Evolutionary conservation across 2,329 filamentous ascomycete species (phyloP).

Genomic region (Eutypella sp.): DNA sequence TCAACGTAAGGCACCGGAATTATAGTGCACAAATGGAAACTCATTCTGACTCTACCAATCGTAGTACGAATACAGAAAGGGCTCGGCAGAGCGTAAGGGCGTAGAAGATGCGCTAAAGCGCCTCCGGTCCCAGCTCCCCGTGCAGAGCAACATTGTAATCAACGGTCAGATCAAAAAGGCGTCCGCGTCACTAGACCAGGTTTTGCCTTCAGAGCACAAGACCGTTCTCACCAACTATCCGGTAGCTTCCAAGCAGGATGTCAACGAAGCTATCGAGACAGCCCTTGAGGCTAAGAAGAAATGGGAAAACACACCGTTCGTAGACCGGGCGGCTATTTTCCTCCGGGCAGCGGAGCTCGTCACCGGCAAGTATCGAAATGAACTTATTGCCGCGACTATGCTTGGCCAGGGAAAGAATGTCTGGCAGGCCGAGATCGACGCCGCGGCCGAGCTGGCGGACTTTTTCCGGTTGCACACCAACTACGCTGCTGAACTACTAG

Average conservation of each 20-base stretch:
- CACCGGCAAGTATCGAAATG: conserved; percentile 19
- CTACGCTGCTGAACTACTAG: conserved; percentile 29
- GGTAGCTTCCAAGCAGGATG: conserved; percentile 27
- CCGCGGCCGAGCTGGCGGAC: conserved; percentile 31
- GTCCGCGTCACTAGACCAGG: conserved; percentile 22
- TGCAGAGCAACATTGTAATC: conserved; percentile 28
- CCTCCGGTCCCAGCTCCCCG: conserved; percentile 26
- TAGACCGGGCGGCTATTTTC: conserved; percentile 32
- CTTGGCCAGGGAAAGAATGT: conserved; percentile 36
- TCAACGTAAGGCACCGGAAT: neutral
- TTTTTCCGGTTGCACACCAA: conserved; percentile 31
- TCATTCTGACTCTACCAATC: neutral
- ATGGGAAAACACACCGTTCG: conserved; percentile 29
- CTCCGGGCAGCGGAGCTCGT: conserved; percentile 28
- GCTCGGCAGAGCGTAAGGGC: conserved; percentile 24
- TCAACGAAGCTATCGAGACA: conserved; percentile 23
- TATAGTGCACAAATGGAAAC: neutral
- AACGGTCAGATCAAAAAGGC: conserved; percentile 24
- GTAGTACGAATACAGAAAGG: conserved; percentile 25
- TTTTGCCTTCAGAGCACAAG: conserved; percentile 30
- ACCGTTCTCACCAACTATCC: conserved; percentile 31
- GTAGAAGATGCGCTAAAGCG: conserved; percentile 25
- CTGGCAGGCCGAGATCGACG: conserved; percentile 35
- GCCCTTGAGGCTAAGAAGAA: conserved; percentile 28
- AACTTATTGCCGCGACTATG: conserved; percentile 35